Base-by-base conservation (phyloP, 2,329 filamentous ascomycete genomes). In the Penicillium sp. region DNA sequence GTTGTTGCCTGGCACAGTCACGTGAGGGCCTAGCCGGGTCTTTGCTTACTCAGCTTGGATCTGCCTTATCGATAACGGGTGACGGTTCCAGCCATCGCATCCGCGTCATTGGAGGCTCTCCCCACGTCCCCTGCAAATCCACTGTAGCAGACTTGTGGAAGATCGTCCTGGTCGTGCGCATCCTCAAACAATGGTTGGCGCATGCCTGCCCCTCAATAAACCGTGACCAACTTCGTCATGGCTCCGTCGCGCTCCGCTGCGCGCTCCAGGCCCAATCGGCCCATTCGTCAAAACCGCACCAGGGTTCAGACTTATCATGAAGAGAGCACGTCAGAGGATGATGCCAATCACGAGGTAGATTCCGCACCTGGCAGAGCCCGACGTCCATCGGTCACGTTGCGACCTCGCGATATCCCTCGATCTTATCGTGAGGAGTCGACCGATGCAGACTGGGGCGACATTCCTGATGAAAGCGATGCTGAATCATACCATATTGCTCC, bases 261-360 rank as follows among this genome's bases (percentile, higher is more conserved):
- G 26, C 52, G 50, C 27, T 39, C 56, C 4, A 55, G 49, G 29
- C 57, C 55, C 41, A 59, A 64, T 41, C 64, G 65, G 10, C 68
- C 68, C 14, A 46, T 68, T 31, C 67, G 69, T 24, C 59, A 61
- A 23, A 67, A 54, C 52, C 67, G 68, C 45, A 64, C 58, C 7
- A 59, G 57, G 42, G 63, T 71, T 23, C 50, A 61, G 34, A 65
- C 67, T 23, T 72, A 72, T 42, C 60, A 67, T 29, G 69, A 71
- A 52, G 63, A 67, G 14, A 65, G 60, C 40, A 57, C 59, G 10
- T 66, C 65, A 3, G 63, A 66, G 13, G 60, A 64, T 11, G 60
- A 54, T 13, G 47, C 53, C 24, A 46, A 53, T 14, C 46, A 55
- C 22, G 41, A 54, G 18, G 42, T 27, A 9, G 40, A 50, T 4